Evolutionary conservation across 495 filamentous ascomycete species (phyloP).

Genomic region (Trichocladium uniseriatum): DNA sequence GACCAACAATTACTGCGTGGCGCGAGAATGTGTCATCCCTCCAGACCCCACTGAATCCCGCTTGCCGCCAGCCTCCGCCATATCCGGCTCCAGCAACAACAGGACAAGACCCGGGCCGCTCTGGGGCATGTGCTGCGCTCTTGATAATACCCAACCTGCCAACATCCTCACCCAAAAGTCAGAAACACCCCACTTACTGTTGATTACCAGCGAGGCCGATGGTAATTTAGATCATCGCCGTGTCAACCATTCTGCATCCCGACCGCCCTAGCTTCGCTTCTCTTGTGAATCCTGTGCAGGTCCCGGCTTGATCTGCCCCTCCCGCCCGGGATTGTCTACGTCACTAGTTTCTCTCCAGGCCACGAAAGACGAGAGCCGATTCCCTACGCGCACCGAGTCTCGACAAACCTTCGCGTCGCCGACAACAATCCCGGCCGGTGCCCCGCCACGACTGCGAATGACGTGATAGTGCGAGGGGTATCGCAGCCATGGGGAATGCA

Average conservation of each 20-base stretch:
- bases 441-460: conserved; percentile 4
- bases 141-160: neutral
- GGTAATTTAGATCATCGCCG: neutral
- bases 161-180: neutral
- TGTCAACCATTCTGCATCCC: neutral
- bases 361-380: neutral
- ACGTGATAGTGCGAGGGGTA: conserved; percentile 1
- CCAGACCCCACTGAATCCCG: neutral
- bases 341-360: neutral
- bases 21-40: conserved; percentile 3
- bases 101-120: no score
- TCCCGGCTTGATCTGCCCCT: conserved; percentile 5
- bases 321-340: neutral
- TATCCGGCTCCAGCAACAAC: conserved; percentile 5
- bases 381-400: neutral
- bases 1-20: neutral
- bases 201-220: neutral
- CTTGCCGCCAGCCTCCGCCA: conserved; percentile 1
- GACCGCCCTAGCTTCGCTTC: neutral
- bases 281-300: conserved; percentile 1
- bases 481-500: conserved; percentile 24
- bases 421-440: neutral
- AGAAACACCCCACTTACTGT: neutral
- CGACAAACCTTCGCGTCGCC: neutral
- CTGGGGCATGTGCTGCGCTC: neutral